Percentiles rank a stretch among this genome's conserved stretches.
Evolutionary conservation across 139 green algal genomes (phyloP).

Genomic region (Dunaliella sp.): DNA sequence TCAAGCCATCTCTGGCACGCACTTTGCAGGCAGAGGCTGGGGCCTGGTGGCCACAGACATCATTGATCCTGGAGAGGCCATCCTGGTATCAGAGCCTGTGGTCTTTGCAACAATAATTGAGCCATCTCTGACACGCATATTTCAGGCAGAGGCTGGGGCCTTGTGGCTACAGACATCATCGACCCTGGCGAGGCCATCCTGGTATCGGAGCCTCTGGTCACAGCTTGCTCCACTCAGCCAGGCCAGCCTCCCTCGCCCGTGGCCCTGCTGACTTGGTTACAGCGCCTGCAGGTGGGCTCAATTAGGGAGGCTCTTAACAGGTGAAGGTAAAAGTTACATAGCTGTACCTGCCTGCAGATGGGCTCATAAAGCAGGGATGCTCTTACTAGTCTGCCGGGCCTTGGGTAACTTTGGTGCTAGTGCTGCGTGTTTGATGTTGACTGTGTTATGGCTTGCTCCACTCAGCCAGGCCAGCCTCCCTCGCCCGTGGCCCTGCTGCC

Average conservation of each 20-base stretch:
- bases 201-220: conserved; percentile 1
- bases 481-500: background rate
- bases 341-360: no score
- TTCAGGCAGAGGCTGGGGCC: conserved; percentile 23
- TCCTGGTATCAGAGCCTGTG: conserved; percentile 18
- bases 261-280: background rate
- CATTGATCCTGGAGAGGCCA: conserved; percentile 14
- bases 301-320: no score
- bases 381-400: no score
- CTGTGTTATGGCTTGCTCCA: background rate
- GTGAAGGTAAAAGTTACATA: no score
- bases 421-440: no score
- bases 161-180: conserved; percentile 13
- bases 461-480: background rate
- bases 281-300: no score
- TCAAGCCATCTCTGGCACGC: background rate
- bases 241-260: background rate
- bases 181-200: conserved; percentile 22
- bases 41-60: conserved; percentile 15
- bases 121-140: no score
- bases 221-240: background rate
- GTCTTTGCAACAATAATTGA: no score
- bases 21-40: conserved; percentile 17
- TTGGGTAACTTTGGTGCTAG: no score
- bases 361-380: no score